These are phyloP conservation scores for Gaultheria prostrata DNA, from an alignment of 148 eudicot species.

Conservation along the genomic window DNA sequence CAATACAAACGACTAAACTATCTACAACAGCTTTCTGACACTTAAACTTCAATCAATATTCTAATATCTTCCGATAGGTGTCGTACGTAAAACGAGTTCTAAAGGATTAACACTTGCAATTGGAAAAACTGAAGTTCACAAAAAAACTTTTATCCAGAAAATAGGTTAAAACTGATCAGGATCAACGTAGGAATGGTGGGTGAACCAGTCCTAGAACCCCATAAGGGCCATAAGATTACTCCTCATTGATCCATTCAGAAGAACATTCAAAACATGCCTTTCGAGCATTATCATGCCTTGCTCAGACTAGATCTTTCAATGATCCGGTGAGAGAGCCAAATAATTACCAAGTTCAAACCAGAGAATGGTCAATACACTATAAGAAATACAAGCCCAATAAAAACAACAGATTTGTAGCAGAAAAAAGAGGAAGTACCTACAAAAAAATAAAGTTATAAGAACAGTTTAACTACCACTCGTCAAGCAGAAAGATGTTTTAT, in stretches of 20 bases:
- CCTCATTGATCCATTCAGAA: not conserved
- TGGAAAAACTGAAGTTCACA: not conserved
- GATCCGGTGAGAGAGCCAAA: not conserved
- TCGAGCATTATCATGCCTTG: not conserved
- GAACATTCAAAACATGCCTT: not conserved
- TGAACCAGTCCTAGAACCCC: not conserved
- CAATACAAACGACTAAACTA: not conserved
- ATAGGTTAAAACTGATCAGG: not conserved
- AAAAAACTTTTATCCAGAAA: no score
- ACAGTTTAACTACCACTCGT: not conserved
- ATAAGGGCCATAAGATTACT: not conserved
- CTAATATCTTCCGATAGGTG: not conserved
- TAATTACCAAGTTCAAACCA: not conserved
- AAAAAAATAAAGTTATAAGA: not conserved
- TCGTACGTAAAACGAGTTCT: not conserved
- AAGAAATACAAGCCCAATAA: not conserved
- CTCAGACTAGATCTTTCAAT: not conserved
- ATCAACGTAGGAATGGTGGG: not conserved
- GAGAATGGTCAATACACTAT: not conserved
- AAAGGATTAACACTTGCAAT: not conserved
- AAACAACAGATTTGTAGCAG: not conserved
- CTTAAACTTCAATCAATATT: not conserved
- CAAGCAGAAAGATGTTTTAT: not conserved
- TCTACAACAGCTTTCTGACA: not conserved
- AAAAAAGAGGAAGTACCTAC: not conserved